phyloP scores from a whole-genome alignment of 1,284 basidiomycete genomes.

The Ganoderma multipileum region DNA sequence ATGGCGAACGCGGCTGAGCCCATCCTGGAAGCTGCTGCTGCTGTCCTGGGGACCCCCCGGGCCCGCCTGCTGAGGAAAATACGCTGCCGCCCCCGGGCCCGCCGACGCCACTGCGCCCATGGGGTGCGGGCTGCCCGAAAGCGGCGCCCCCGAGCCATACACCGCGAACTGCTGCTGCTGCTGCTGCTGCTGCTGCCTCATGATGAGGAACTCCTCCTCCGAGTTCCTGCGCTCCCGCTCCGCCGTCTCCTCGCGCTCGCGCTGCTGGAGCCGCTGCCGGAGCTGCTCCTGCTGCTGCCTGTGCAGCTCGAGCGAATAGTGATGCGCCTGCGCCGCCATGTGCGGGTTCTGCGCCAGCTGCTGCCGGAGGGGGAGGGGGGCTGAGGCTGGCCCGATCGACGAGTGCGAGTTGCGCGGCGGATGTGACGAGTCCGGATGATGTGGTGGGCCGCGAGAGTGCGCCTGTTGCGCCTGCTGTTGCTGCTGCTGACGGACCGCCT shows the following conservation, averaged over 20 bases:
- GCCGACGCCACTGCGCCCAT: constrained; percentile 18
- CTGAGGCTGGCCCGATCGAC: constrained; percentile 44
- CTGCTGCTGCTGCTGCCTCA: constrained; percentile 8
- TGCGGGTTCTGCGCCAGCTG: constrained; percentile 29
- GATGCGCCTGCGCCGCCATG: constrained; percentile 33
- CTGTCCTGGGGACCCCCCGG: constrained; percentile 8
- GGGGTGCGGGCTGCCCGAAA: constrained; percentile 30
- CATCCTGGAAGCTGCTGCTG: constrained; percentile 15
- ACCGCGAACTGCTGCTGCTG: constrained; percentile 23
- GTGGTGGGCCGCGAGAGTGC: constrained; percentile 53
- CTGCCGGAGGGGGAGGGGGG: constrained; percentile 37
- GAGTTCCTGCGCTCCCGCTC: constrained; percentile 34
- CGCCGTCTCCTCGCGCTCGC: constrained; percentile 31
- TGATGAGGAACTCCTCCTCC: constrained; percentile 32
- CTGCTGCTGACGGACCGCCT: constrained; percentile 21
- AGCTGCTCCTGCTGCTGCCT: constrained; percentile 52
- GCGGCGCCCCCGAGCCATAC: constrained; percentile 26
- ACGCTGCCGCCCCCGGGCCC: constrained; percentile 22
- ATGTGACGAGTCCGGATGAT: constrained; percentile 55
- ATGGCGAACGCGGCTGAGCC: constrained; percentile 23
- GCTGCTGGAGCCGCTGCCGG: constrained; percentile 27
- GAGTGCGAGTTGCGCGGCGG: constrained; percentile 54
- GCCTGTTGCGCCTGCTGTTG: constrained; percentile 35
- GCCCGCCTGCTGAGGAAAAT: constrained; percentile 19
- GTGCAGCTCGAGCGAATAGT: constrained; percentile 52